A percentile compares a stretch with the other conserved stretches of the same genome.
Evolutionary conservation across 2,329 filamentous ascomycete species (phyloP).

Genomic region (Claviceps arundinis): DNA sequence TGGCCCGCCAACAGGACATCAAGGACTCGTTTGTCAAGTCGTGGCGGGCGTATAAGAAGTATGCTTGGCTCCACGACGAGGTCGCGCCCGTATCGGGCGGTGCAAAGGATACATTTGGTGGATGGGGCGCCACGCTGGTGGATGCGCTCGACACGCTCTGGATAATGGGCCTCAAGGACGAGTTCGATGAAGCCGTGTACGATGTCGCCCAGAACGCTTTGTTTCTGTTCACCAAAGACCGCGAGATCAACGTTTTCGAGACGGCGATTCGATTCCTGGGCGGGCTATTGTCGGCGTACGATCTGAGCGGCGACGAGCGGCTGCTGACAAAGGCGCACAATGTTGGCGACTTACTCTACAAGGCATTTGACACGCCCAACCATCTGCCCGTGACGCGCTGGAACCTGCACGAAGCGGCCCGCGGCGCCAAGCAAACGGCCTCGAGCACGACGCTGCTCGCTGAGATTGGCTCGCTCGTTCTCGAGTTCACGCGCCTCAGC

Average conservation of each 20-base stretch:
- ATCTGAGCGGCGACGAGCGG: slow-evolving; percentile 29
- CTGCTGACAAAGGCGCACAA: slow-evolving; percentile 35
- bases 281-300: slow-evolving; percentile 37
- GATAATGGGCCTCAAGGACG: slow-evolving; percentile 45
- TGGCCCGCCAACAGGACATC: slow-evolving; percentile 24
- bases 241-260: slow-evolving; percentile 37
- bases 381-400: slow-evolving; percentile 29
- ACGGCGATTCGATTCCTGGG: slow-evolving; percentile 42
- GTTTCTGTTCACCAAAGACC: slow-evolving; percentile 30
- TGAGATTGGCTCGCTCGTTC: slow-evolving; percentile 50
- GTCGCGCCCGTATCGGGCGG: slow-evolving; percentile 33
- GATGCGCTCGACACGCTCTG: slow-evolving; percentile 48
- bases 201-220: slow-evolving; percentile 33
- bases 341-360: slow-evolving; percentile 38
- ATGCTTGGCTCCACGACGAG: slow-evolving; percentile 41
- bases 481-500: slow-evolving; percentile 61
- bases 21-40: slow-evolving; percentile 27
- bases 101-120: slow-evolving; percentile 35
- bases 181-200: slow-evolving; percentile 40
- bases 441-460: slow-evolving; percentile 31
- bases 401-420: slow-evolving; percentile 14
- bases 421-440: slow-evolving; percentile 12
- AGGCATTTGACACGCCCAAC: slow-evolving; percentile 38
- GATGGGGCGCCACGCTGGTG: slow-evolving; percentile 46
- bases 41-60: slow-evolving; percentile 37